Evolutionary conservation across 1,139 yeast species (phyloP).

Genomic region (Debaryomycetaceae sp.): DNA sequence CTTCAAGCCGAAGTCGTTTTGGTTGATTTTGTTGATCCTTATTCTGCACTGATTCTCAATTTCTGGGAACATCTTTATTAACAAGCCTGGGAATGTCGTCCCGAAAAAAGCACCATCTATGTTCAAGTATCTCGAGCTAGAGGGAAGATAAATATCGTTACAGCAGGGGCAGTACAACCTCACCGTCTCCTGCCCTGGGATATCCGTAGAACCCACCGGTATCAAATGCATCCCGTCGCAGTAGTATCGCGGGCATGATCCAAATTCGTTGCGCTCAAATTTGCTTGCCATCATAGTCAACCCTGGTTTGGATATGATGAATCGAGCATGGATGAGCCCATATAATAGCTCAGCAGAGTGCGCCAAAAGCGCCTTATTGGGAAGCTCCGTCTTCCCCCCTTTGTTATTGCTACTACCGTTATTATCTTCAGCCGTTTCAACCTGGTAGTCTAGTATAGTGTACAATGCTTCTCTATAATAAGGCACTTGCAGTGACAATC

Average conservation of each 20-base stretch:
- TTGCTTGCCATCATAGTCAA: conserved; percentile 94
- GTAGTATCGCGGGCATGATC: conserved; percentile 84
- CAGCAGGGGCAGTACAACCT: conserved; percentile 93
- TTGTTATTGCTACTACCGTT: conserved; percentile 15
- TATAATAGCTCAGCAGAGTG: conserved; percentile 89
- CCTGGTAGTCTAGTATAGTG: conserved; percentile 72
- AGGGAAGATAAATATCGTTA: conserved; percentile 84
- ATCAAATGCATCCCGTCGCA: conserved; percentile 92
- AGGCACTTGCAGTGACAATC: conserved; percentile 81
- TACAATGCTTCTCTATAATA: conserved; percentile 90
- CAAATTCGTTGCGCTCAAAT: conserved; percentile 85
- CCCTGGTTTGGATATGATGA: conserved; percentile 85
- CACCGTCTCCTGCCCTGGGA: conserved; percentile 89
- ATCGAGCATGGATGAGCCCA: conserved; percentile 93
- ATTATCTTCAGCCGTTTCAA: conserved; percentile 66
- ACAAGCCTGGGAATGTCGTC: conserved; percentile 89
- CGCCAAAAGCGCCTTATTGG: conserved; percentile 73
- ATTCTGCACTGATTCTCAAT: conserved; percentile 52
- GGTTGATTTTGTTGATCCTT: conserved; percentile 50
- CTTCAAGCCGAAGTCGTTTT: conserved; percentile 60
- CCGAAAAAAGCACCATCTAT: conserved; percentile 98
- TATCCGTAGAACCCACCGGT: conserved; percentile 90
- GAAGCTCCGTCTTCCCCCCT: conserved; percentile 39
- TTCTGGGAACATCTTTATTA: conserved; percentile 86
- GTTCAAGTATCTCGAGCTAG: conserved; percentile 76